Percentiles rank a stretch among this genome's conserved stretches.
Conservation (phyloP, 306 rosid species). For the Dryas drummondii region DNA sequence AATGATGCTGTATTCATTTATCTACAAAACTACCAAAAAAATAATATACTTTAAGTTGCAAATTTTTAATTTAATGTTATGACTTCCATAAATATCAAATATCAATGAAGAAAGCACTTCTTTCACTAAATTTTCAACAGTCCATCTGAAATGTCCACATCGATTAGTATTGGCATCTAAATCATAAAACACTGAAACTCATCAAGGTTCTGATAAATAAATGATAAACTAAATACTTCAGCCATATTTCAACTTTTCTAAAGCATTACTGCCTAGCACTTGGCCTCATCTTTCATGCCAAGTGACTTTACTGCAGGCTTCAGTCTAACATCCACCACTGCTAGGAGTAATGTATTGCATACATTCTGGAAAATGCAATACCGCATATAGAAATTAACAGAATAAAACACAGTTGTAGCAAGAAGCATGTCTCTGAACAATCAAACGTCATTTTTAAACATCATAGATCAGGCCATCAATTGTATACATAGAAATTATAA, state of each 20-base stretch:
- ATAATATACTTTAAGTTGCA: neutral
- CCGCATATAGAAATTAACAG: neutral
- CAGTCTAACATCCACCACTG: too few species aligned
- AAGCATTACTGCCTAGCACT: neutral
- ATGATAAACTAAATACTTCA: neutral
- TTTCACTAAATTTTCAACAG: neutral
- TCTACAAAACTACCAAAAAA: neutral
- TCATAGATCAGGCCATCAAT: neutral
- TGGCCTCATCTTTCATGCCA: neutral
- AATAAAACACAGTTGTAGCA: neutral
- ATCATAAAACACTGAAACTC: neutral
- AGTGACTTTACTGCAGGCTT: neutral
- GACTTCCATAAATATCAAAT: too few species aligned
- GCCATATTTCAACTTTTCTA: neutral
- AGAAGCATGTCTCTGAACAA: neutral
- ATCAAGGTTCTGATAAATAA: neutral
- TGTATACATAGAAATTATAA: neutral
- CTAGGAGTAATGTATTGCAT: neutral
- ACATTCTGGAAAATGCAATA: neutral
- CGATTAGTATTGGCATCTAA: neutral
- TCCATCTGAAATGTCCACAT: neutral
- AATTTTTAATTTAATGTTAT: neutral
- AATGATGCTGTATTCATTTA: too few species aligned
- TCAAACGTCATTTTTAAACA: neutral
- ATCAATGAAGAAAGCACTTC: neutral